A percentile compares a stretch with the other conserved stretches of the same genome.
Conservation (phyloP, 331 rosid genomes). For the Telfairia occidentalis region DNA sequence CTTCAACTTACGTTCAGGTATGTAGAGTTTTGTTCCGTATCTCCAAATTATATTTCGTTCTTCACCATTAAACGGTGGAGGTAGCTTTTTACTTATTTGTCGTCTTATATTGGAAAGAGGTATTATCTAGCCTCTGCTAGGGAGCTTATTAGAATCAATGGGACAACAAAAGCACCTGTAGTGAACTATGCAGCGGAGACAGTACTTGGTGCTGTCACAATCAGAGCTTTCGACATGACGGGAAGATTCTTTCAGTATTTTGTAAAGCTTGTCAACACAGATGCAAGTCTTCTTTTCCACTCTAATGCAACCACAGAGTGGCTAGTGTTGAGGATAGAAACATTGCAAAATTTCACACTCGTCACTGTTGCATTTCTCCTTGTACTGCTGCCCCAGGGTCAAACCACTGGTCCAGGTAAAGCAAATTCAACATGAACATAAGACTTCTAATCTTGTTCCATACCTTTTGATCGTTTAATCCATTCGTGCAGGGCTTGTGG, state of each 20-base stretch:
- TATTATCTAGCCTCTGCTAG: slow-evolving; percentile 67
- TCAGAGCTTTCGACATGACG: slow-evolving; percentile 57
- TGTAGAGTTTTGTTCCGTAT: neutral
- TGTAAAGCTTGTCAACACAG: slow-evolving; percentile 55
- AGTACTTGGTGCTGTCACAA: slow-evolving; percentile 63
- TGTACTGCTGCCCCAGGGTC: slow-evolving; percentile 46
- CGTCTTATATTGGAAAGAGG: slow-evolving; percentile 19
- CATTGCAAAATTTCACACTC: slow-evolving; percentile 58
- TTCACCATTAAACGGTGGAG: neutral
- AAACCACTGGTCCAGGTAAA: slow-evolving; percentile 42
- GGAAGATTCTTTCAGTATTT: slow-evolving; percentile 44
- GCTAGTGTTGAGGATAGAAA: slow-evolving; percentile 56
- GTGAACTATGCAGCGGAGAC: slow-evolving; percentile 78
- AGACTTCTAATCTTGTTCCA: neutral
- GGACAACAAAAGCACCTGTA: slow-evolving; percentile 85
- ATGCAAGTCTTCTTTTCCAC: slow-evolving; percentile 56
- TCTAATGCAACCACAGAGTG: slow-evolving; percentile 60
- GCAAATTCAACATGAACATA: neutral
- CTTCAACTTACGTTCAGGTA: slow-evolving; percentile 49
- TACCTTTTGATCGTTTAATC: neutral
- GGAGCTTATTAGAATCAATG: slow-evolving; percentile 68
- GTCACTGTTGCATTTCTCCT: slow-evolving; percentile 52
- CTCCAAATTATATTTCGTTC: neutral
- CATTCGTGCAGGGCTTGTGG: slow-evolving; percentile 55
- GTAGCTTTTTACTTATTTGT: neutral